Base-by-base conservation (phyloP, 2,329 filamentous ascomycete species). In the Chalara sp. region DNA sequence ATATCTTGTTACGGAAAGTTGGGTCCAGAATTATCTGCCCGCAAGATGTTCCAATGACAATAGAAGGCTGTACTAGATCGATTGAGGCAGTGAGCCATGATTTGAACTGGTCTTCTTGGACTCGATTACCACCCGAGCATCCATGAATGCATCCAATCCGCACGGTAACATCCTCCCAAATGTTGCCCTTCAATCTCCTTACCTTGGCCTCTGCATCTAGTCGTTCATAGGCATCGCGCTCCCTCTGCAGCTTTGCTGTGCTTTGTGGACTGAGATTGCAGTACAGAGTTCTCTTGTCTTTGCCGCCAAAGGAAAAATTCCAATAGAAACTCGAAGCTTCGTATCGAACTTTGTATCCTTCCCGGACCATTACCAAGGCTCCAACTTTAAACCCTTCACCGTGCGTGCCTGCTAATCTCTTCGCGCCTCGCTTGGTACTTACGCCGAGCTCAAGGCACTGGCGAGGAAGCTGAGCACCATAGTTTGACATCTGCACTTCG, bases 331-430 rank as follows among this genome's bases (percentile, higher is more conserved):
- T 54, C 6, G 53, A 52, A 21, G 56, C 42, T 46, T 56, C 53
- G 37, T 58, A 58, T 8, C 37, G 54, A 4, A 61, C 53, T 3
- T 45, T 47, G 37, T 62, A 54, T 5, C 53, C 52, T 29, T 56
- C 41, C 0, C 61, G 54, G n/a, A 56, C 46, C 58, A 66, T 59
- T 0, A 63, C 52, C 1, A 64, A 50, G 2, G 62, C 55, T 11
- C 56, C 62, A 28, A 63, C 31, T 45, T 66, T 66, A 49, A 63
- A 60, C 2, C 60, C 61, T 49, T 66, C 61, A 2, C 63, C 63
- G 42, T 65, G 58, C 6, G 41, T 53, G 7, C 63, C 63, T 4
- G 63, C 58, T 21, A 51, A 5, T n/a, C 53, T 11, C 2, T 44
- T 12, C 1, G 54, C 50, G 40, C 28, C 7, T 11, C 11, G 11